Evolutionary conservation across 2,329 filamentous ascomycete species (phyloP).

Genomic region (Ophiocordyceps camponoti-leonardi): DNA sequence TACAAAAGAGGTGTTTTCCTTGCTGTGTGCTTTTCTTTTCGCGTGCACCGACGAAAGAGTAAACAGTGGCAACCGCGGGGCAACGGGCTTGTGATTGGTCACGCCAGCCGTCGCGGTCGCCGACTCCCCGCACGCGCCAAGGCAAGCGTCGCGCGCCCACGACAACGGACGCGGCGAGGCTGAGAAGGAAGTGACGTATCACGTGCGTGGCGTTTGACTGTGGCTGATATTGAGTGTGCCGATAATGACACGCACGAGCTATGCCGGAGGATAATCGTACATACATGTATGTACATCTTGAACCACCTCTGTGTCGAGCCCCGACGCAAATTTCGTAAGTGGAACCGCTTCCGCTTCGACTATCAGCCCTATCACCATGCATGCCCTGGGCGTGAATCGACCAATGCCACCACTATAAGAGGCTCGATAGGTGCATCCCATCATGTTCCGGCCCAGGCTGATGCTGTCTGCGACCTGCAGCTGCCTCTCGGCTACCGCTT

Average conservation of each 20-base stretch:
- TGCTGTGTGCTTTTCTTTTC: too few species aligned
- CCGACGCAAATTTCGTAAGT: neutral
- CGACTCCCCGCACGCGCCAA: neutral
- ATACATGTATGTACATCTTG: neutral
- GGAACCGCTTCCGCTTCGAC: neutral
- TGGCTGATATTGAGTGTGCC: too few species aligned
- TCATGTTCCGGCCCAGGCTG: neutral
- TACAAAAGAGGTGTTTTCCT: too few species aligned
- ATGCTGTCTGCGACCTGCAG: neutral
- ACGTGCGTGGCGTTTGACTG: too few species aligned
- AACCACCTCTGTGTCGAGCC: neutral
- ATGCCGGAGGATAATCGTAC: too few species aligned
- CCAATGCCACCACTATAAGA: too few species aligned
- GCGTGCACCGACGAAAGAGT: slow-evolving; percentile 8
- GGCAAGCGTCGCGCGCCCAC: neutral
- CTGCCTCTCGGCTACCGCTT: neutral
- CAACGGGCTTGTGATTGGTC: slow-evolving; percentile 35
- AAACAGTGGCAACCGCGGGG: slow-evolving; percentile 38
- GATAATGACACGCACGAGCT: too few species aligned
- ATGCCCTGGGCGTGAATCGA: too few species aligned
- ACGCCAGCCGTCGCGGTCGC: neutral
- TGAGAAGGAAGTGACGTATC: slow-evolving; percentile 2
- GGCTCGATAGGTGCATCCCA: neutral
- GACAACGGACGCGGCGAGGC: neutral
- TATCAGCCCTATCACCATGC: neutral